Evolutionary conservation across 2,329 filamentous ascomycete genomes (phyloP), one percentile per base, ranked within the genome.

Genomic region (Ploettnerulaceae sp.): DNA sequence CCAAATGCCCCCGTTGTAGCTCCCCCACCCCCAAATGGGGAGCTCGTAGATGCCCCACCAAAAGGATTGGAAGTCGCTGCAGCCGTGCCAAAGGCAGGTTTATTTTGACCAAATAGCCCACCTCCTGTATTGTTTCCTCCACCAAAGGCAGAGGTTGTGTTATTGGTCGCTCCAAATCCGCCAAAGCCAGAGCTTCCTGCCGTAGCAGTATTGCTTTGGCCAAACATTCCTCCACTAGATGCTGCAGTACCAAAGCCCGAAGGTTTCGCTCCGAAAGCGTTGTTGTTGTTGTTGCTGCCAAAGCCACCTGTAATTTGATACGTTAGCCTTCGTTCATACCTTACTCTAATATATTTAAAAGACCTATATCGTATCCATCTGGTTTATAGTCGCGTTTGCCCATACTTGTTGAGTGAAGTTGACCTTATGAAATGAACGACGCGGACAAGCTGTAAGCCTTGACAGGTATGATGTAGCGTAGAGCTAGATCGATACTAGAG

Each of bases 161-260:
- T 33, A 29, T 63, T 60, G 14, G 57, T 61, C 20, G 64, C 59
- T 29, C 73, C 75, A 52, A 77, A 76, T 17, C 75, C 60, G 35
- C 61, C 65, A 47, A 67, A 70, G 7, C 62, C 63, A 31, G 48
- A 51, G 4, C 56, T 50, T 21, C 60, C 62, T 17, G 69, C 55
- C 15, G 62, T 62, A 32, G 60, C 52, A 21, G 59, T 57, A 34
- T 48, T 49, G 29, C 66, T 47, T 33, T 76, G 77, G 55, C 83
- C 83, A 53, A 84, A 65, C 21, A 74, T 70, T 32, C 71, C 69
- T 46, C 71, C 67, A 21, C 69, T 64, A 20, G 64, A 64, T 41
- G 66, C 61, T 47, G 65, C 61, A 41, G 65, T 60, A 50, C 76
- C 76, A 56, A 81, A 81, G 7, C 58, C 64, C 8, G 63, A 57